Evolutionary conservation across 2,329 filamentous ascomycete species (phyloP), one percentile per base, ranked within the genome.

Genomic region (Didymella arachidicola): DNA sequence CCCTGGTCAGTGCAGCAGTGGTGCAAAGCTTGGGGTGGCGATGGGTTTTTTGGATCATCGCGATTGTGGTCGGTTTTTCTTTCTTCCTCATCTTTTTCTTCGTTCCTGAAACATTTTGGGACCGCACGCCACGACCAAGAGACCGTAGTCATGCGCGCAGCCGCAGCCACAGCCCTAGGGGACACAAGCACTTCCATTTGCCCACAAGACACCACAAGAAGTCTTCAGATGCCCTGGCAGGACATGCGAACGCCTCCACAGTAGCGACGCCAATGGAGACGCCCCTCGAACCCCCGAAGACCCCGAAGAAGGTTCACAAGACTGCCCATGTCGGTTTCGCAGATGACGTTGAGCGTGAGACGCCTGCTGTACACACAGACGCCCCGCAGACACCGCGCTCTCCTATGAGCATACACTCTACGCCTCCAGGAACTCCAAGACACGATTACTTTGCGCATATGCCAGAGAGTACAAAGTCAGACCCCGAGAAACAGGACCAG

Each of bases 71-170:
- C 32, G 91, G 83, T 0, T 85, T 91, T 46, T 88, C 87, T 59
- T 84, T 88, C 36, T 74, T 86, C 19, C 79, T 96, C 2, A 82
- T 98, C 1, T 97, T 96, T 74, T 82, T 97, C 59, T 96, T 97
- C 68, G 91, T 97, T 0, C 94, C 94, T 0, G 94, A 98, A 78
- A 97, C 93, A 0, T 97, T 97, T 66, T 98, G 94, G 94, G 93
- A 97, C 75, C 84, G 94, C 46, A 89, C 89, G 2, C 93, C 93
- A 8, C 78, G 79, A 29, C 80, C 83, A 30, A 74, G 79, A 44
- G 63, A 56, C 48, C 57, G 70, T 78, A 78, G 58, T 61, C 71
- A 61, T 52, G 65, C 61, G 79, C 80, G 59, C 61, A 73, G 63
- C 49, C 64, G 62, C 27, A 66, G 63, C 14, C 64, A 68, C 36